phyloP scores from a whole-genome alignment of 2,329 filamentous ascomycete species.

The Apiospora phragmitis region DNA sequence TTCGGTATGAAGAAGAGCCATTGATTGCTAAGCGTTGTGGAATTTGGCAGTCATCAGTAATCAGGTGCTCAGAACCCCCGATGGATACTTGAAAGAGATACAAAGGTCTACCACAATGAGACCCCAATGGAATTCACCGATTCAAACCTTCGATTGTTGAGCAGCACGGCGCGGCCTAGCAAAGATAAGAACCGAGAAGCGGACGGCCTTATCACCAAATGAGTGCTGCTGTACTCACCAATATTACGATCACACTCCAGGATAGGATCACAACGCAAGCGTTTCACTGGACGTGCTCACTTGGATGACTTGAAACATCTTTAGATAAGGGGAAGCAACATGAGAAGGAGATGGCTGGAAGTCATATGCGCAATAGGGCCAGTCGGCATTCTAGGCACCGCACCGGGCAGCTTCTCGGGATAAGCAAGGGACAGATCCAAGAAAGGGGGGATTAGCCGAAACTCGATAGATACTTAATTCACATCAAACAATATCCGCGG shows the following conservation, averaged over 20 bases:
- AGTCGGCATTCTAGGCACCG: not conserved
- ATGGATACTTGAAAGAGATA: not conserved
- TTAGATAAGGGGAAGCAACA: not conserved
- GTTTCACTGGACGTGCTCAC: not conserved
- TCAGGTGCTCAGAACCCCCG: not conserved
- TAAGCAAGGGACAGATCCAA: not conserved
- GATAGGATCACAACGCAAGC: not conserved
- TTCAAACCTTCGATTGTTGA: not conserved
- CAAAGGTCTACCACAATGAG: not conserved
- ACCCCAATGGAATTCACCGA: not conserved
- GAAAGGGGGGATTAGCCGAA: not conserved
- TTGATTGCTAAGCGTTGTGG: not conserved
- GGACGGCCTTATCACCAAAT: not conserved
- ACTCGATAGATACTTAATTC: slow-evolving; percentile 2
- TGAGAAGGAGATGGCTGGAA: not conserved
- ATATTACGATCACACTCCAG: not conserved
- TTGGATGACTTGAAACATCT: not conserved
- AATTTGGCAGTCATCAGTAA: not conserved
- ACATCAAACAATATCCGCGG: not conserved
- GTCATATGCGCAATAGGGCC: not conserved
- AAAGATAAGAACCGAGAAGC: not conserved
- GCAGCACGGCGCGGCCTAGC: not conserved
- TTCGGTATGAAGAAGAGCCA: slow-evolving; percentile 57
- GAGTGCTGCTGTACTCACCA: not conserved
- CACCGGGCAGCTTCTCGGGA: not conserved